A percentile compares a stretch with the other conserved stretches of the same genome.
phyloP scores from a whole-genome alignment of 306 rosid species.

The Vigna trinervia region DNA sequence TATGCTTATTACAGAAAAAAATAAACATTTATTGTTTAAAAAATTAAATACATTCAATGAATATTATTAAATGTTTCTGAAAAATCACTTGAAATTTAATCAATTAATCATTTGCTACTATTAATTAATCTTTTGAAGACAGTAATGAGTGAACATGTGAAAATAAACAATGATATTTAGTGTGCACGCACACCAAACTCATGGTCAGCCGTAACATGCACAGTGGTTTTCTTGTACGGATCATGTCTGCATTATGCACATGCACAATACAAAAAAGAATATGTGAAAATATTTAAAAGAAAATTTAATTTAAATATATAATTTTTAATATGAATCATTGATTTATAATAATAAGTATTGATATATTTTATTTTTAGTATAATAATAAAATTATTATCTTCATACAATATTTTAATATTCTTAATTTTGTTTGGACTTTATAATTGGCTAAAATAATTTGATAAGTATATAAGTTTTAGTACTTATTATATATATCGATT shows the following conservation, averaged over 20 bases:
- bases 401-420: too few relatives aligned
- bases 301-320: too few relatives aligned
- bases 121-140: background rate
- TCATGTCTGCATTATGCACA: background rate
- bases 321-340: too few relatives aligned
- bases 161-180: background rate
- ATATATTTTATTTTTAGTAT: too few relatives aligned
- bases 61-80: background rate
- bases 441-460: too few relatives aligned
- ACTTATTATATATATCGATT: too few relatives aligned
- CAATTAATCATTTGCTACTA: background rate
- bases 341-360: too few relatives aligned
- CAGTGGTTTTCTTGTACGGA: background rate
- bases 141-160: slow-evolving; percentile 34
- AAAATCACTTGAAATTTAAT: background rate
- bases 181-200: slow-evolving; percentile 1
- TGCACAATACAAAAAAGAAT: background rate
- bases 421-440: too few relatives aligned
- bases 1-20: background rate
- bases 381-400: too few relatives aligned
- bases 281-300: too few relatives aligned
- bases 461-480: too few relatives aligned
- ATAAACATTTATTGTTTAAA: background rate
- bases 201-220: background rate
- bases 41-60: background rate